A percentile compares a stretch with the other conserved stretches of the same genome.
phyloP scores from a whole-genome alignment of 257 asterid species.

The Nicotiana noctiflora region DNA sequence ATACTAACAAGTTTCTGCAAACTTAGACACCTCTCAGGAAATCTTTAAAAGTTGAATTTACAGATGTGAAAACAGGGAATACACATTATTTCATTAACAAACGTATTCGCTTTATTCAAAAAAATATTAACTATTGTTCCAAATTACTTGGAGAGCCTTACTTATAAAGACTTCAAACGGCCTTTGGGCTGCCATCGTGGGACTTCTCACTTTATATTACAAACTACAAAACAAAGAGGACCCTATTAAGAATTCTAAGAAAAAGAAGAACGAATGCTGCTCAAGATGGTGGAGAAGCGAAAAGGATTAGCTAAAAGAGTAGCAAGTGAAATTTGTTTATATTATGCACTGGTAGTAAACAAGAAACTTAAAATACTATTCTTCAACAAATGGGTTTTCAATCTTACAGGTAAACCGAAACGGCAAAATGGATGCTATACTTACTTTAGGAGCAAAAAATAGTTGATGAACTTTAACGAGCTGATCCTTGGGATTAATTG shows the following conservation, averaged over 20 bases:
- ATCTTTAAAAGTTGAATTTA: too few species aligned
- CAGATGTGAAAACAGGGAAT: too few species aligned
- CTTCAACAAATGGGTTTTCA: background rate
- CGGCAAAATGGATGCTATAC: background rate
- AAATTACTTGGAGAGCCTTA: too few species aligned
- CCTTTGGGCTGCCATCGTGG: too few species aligned
- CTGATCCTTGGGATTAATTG: background rate
- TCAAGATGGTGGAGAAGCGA: background rate
- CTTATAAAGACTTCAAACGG: too few species aligned
- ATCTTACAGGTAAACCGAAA: background rate
- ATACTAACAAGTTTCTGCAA: too few species aligned
- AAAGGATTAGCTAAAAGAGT: background rate
- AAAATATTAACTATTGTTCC: too few species aligned
- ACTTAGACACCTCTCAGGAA: too few species aligned
- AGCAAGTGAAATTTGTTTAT: background rate
- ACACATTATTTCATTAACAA: too few species aligned
- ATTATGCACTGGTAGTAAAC: background rate
- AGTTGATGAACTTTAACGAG: constrained; percentile 12
- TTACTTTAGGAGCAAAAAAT: constrained; percentile 11
- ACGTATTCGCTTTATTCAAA: too few species aligned
- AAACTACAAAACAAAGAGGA: background rate
- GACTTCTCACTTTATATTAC: too few species aligned
- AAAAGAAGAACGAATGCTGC: background rate
- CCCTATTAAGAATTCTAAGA: background rate
- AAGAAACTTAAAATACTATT: background rate